Conservation (phyloP, 768 basidiomycete species). For the Clathrus columnatus region DNA sequence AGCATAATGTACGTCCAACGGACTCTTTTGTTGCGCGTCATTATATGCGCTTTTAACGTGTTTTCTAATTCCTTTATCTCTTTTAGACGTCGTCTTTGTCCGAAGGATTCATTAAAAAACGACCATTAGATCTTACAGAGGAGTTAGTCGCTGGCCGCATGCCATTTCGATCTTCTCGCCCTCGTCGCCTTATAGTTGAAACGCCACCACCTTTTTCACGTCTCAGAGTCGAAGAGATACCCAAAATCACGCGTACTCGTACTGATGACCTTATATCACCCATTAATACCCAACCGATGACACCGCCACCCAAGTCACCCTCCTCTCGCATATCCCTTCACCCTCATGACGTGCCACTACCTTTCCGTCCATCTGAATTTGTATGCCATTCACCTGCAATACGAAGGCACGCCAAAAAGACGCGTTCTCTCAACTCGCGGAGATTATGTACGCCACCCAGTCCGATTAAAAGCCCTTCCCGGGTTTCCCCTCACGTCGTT, state of each 20-base stretch:
- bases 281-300: too few species aligned
- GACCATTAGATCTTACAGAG: constrained; percentile 5
- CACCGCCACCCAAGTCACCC: constrained; percentile 1
- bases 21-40: not conserved
- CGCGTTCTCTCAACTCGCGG: not conserved
- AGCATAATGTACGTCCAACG: not conserved
- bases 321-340: not conserved
- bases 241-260: not conserved
- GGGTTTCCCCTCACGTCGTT: not conserved
- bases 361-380: not conserved
- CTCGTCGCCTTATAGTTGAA: not conserved
- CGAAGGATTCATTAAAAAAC: constrained; percentile 6
- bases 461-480: not conserved
- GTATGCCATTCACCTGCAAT: not conserved
- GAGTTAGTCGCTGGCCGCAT: constrained; percentile 6
- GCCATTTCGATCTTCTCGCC: not conserved
- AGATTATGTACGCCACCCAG: not conserved
- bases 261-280: not conserved
- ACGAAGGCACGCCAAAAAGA: not conserved
- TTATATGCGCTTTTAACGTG: not conserved
- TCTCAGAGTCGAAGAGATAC: not conserved
- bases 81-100: not conserved
- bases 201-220: not conserved
- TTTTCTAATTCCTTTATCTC: not conserved
- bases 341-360: not conserved